These are phyloP conservation scores for Mucor velutinosus DNA, from an alignment of 371 early-diverging fungal species.

Conservation along the genomic window DNA sequence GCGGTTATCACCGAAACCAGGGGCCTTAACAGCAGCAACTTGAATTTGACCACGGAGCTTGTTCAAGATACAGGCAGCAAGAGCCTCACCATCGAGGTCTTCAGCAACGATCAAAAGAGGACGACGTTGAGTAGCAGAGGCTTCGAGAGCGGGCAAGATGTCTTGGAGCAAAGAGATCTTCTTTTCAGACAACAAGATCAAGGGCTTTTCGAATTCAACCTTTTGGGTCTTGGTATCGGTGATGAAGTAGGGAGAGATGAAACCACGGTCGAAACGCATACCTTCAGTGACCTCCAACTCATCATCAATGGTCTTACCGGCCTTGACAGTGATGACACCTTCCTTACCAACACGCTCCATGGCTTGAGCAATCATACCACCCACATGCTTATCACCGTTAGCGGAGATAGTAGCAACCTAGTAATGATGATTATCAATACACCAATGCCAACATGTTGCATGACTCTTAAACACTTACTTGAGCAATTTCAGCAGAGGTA, in stretches of 20 bases:
- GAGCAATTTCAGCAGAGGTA: conserved; percentile 93
- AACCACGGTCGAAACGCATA: conserved; percentile 99
- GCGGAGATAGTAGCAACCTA: conserved; percentile 97
- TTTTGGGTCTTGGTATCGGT: conserved; percentile 97
- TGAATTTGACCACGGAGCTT: conserved; percentile 97
- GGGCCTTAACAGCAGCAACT: conserved; percentile 97
- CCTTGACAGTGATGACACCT: conserved; percentile 98
- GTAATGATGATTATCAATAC: neutral
- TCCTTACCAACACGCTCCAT: conserved; percentile 99
- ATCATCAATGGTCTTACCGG: conserved; percentile 97
- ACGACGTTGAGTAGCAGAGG: conserved; percentile 92
- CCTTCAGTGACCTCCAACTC: conserved; percentile 98
- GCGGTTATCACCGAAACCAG: conserved; percentile 99
- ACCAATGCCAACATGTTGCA: neutral
- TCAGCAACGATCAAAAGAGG: conserved; percentile 97
- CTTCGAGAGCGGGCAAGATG: conserved; percentile 93
- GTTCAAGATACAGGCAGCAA: conserved; percentile 98
- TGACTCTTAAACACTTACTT: conserved; percentile 47
- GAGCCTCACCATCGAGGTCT: conserved; percentile 97
- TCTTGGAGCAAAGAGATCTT: conserved; percentile 96
- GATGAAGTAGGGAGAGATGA: conserved; percentile 98
- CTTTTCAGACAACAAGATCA: conserved; percentile 94
- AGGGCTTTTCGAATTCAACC: conserved; percentile 98
- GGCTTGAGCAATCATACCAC: conserved; percentile 93
- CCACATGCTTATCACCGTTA: conserved; percentile 96